A percentile compares a stretch with the other conserved stretches of the same genome.
These are phyloP conservation scores for Oidiodendron maius DNA, from an alignment of 495 filamentous ascomycete species.

Conservation along the genomic window DNA sequence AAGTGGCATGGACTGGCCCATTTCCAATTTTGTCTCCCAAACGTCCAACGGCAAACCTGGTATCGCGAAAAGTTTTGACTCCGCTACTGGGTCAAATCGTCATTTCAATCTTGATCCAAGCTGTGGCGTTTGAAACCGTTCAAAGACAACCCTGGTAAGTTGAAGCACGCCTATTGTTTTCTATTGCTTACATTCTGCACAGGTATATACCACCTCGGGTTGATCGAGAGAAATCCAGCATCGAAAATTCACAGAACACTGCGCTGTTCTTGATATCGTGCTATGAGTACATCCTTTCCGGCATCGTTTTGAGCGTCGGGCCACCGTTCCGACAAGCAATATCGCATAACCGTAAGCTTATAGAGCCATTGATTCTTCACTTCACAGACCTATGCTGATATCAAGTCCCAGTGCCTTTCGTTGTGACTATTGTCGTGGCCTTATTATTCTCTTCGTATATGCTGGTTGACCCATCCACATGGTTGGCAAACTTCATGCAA, in stretches of 20 bases:
- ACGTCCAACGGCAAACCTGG: slow-evolving; percentile 85
- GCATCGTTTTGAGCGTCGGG: slow-evolving; percentile 82
- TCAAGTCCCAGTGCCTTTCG: slow-evolving; percentile 62
- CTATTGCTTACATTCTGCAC: background rate
- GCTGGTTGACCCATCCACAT: slow-evolving; percentile 62
- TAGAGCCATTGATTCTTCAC: background rate
- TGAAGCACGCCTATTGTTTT: background rate
- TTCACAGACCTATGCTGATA: background rate
- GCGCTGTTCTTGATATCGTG: slow-evolving; percentile 83
- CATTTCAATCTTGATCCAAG: slow-evolving; percentile 75
- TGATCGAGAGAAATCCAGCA: slow-evolving; percentile 69
- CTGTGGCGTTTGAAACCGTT: slow-evolving; percentile 65
- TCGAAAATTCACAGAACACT: slow-evolving; percentile 88
- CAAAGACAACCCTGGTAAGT: slow-evolving; percentile 69
- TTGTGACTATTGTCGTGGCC: slow-evolving; percentile 66
- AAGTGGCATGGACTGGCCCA: slow-evolving; percentile 92
- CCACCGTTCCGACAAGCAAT: slow-evolving; percentile 82
- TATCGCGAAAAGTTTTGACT: slow-evolving; percentile 87
- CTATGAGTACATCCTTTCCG: slow-evolving; percentile 89
- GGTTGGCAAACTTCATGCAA: slow-evolving; percentile 73
- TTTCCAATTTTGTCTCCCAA: slow-evolving; percentile 74
- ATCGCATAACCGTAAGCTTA: slow-evolving; percentile 64
- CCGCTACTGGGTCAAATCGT: slow-evolving; percentile 84
- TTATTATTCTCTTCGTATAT: slow-evolving; percentile 66
- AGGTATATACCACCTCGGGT: slow-evolving; percentile 78